Evolutionary conservation across 1,284 basidiomycete species (phyloP).

Genomic region (Rhodotorula mucilaginosa): DNA sequence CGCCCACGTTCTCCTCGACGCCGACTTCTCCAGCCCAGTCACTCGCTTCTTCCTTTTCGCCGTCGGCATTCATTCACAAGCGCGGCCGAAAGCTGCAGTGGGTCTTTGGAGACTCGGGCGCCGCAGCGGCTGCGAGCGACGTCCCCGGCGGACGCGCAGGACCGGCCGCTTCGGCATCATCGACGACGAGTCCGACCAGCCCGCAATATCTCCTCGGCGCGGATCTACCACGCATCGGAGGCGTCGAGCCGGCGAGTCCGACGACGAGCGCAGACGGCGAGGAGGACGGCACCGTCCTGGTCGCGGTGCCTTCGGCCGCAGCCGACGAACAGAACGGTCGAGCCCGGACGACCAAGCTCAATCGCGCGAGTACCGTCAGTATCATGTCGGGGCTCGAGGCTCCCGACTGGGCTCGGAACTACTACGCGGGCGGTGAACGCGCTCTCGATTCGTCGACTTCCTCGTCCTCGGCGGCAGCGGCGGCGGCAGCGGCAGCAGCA

Average conservation of each 20-base stretch:
- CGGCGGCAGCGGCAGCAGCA: not conserved
- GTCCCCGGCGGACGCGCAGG: slow-evolving; percentile 8
- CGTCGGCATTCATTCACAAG: slow-evolving; percentile 38
- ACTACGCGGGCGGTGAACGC: slow-evolving; percentile 23
- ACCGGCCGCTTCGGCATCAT: not conserved
- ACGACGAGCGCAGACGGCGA: not conserved
- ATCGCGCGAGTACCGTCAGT: slow-evolving; percentile 89
- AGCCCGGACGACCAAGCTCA: slow-evolving; percentile 61
- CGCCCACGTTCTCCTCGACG: not conserved
- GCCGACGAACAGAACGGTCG: not conserved
- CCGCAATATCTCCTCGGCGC: slow-evolving; percentile 42
- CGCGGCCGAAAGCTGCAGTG: slow-evolving; percentile 52
- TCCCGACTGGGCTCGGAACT: slow-evolving; percentile 35
- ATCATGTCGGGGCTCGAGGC: slow-evolving; percentile 83
- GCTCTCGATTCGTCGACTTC: not conserved
- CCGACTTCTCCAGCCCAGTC: slow-evolving; percentile 3
- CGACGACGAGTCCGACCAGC: slow-evolving; percentile 1
- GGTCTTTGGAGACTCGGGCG: slow-evolving; percentile 59
- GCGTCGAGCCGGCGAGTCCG: slow-evolving; percentile 37
- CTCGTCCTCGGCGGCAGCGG: not conserved
- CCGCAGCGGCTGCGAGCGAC: slow-evolving; percentile 15
- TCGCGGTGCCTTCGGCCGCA: not conserved
- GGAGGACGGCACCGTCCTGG: slow-evolving; percentile 3
- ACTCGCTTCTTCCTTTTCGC: slow-evolving; percentile 8
- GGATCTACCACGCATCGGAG: slow-evolving; percentile 37